Conservation (phyloP, 2,329 filamentous ascomycete species). For the Apiospora kogelbergensis region DNA sequence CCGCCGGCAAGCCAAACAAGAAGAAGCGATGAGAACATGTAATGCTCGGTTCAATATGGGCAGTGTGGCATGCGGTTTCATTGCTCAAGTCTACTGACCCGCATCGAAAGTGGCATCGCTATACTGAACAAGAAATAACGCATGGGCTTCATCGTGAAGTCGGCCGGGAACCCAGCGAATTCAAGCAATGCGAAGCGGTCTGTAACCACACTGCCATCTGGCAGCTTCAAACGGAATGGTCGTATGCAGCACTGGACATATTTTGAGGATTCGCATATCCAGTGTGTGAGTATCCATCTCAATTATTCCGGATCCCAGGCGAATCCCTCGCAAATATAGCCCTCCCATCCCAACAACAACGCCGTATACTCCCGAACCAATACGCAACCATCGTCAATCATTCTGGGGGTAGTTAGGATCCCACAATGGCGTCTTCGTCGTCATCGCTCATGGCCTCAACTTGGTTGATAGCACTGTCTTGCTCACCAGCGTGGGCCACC, state of each 20-base stretch:
- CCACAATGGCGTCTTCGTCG: constrained; percentile 35
- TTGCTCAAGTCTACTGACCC: neutral
- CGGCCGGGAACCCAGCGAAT: neutral
- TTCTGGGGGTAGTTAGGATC: neutral
- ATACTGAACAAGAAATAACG: too few species aligned
- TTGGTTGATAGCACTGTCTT: constrained; percentile 79
- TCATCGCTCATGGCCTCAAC: constrained; percentile 86
- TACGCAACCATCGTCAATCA: neutral
- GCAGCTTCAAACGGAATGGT: neutral
- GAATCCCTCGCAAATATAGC: constrained; percentile 14
- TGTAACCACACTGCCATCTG: neutral
- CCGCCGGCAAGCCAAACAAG: constrained; percentile 27
- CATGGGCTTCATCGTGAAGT: neutral
- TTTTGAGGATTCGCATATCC: constrained; percentile 17
- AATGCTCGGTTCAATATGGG: neutral
- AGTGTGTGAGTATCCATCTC: constrained; percentile 19
- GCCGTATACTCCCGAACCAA: neutral
- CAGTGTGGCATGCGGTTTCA: neutral
- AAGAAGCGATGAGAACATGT: constrained; percentile 32
- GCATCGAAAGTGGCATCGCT: neutral
- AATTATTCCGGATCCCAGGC: constrained; percentile 16
- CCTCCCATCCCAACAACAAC: constrained; percentile 14
- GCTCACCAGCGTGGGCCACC: constrained; percentile 55
- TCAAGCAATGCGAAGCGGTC: neutral
- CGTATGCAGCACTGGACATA: neutral